Conservation (phyloP, 768 basidiomycete genomes). For the Phaeolepiota aurea region DNA sequence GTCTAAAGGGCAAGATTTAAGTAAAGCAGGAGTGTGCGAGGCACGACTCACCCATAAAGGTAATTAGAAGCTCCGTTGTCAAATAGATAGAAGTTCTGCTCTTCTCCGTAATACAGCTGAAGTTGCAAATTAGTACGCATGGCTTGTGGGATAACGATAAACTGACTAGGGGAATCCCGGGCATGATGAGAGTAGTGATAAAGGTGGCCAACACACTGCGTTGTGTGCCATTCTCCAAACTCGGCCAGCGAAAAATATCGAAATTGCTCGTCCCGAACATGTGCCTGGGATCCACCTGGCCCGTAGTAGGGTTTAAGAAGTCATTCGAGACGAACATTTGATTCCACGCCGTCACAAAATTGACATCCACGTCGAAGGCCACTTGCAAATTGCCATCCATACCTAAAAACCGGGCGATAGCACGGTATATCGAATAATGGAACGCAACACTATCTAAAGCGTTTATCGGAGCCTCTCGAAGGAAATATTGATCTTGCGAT, state of each 20-base stretch:
- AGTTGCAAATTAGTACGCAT: background rate
- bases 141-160: slow-evolving; percentile 3
- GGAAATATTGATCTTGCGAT: slow-evolving; percentile 62
- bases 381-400: slow-evolving; percentile 95
- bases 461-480: slow-evolving; percentile 54
- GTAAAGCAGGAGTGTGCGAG: too few relatives aligned
- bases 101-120: slow-evolving; percentile 84
- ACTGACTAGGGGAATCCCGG: slow-evolving; percentile 73
- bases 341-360: slow-evolving; percentile 89
- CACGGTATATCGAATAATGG: slow-evolving; percentile 91
- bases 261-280: slow-evolving; percentile 93
- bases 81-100: slow-evolving; percentile 82
- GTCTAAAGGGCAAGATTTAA: slow-evolving; percentile 39
- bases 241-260: slow-evolving; percentile 92
- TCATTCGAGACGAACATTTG: slow-evolving; percentile 87
- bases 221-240: slow-evolving; percentile 77
- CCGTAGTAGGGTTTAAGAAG: slow-evolving; percentile 65
- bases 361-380: slow-evolving; percentile 74
- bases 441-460: slow-evolving; percentile 79
- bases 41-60: slow-evolving; percentile 67
- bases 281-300: slow-evolving; percentile 71
- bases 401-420: slow-evolving; percentile 79
- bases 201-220: slow-evolving; percentile 72
- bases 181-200: slow-evolving; percentile 74
- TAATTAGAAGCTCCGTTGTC: slow-evolving; percentile 91